Base-by-base conservation (phyloP, 805 yeast species). In the Helenozyma rhizophorensis region DNA sequence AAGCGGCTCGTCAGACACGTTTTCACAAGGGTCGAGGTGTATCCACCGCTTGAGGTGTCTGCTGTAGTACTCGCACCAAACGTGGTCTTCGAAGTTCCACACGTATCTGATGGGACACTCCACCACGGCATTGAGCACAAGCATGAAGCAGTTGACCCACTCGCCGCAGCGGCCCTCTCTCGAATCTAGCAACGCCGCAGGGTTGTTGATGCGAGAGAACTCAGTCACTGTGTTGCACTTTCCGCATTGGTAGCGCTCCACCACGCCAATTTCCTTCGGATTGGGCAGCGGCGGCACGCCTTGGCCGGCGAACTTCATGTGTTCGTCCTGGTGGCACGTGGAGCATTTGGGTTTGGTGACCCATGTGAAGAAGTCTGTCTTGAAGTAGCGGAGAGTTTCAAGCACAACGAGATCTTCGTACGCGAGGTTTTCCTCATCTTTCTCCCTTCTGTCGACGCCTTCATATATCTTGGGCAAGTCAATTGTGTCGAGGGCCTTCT, bases 71-170 rank as follows among this genome's bases (percentile, higher is more conserved):
- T 90, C 97, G 48, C 94, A 83, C 97, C 97, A 90, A 1, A 86
- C 97, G 54, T 90, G 97, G 54, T 90, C 97, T 53, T 90, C 97
- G 6, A 74, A 64, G 54, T 87, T 88, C 94, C 94, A 85, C 2
- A 89, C 62, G 50, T 82, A 88, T 32, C 97, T 60, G 10, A 58
- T 37, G 22, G 45, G 45, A 2, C 51, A 34, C 1, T 76, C 74
- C 17, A 76, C 65, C 26, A 89, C 60, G 0, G 95, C 76, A 17
- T 78, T 68, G 33, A 89, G 60, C 2, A 88, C 59, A 22, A 86
- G 62, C 27, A 83, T 70, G 52, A 89, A 88, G 42, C 90, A 77
- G 46, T 84, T 83, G 34, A 89, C 90, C 95, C 95, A 90, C 55
- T 90, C 97, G 1, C 97, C 97, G 58, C 97, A 90, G 29, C 97